Evolutionary conservation across 2,329 filamentous ascomycete species (phyloP).

Genomic region (Albifimbria verrucaria): DNA sequence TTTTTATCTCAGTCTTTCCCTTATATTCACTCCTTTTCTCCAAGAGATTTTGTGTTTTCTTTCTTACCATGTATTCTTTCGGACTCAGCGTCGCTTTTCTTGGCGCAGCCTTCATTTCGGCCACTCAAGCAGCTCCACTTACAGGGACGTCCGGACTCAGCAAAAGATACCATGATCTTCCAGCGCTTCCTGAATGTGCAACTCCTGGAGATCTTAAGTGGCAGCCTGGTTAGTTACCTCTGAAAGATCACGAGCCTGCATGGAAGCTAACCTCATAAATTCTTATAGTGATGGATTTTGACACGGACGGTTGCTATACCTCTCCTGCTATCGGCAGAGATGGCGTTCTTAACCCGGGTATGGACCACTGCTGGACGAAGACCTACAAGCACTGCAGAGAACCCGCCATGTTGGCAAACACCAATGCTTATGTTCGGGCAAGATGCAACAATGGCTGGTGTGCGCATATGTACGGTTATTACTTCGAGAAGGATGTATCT

Average conservation of each 20-base stretch:
- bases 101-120: too few relatives aligned
- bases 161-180: too few relatives aligned
- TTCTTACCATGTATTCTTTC: too few relatives aligned
- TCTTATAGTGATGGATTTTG: too few relatives aligned
- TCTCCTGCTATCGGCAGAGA: constrained; percentile 32
- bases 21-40: too few relatives aligned
- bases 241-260: too few relatives aligned
- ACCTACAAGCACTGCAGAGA: constrained; percentile 28
- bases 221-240: not conserved
- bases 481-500: constrained; percentile 37
- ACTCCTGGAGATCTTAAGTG: not conserved
- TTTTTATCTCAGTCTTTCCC: too few relatives aligned
- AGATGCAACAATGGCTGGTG: constrained; percentile 44
- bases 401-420: constrained; percentile 29
- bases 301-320: constrained; percentile 36
- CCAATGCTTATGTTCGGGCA: constrained; percentile 39
- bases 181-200: not conserved
- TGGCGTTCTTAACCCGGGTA: constrained; percentile 28
- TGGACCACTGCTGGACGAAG: constrained; percentile 23
- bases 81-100: too few relatives aligned
- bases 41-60: too few relatives aligned
- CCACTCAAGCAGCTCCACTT: too few relatives aligned
- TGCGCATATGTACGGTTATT: constrained; percentile 41
- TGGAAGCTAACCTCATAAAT: too few relatives aligned
- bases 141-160: too few relatives aligned